phyloP scores from a whole-genome alignment of 306 rosid genomes.

The Acmispon strigosus region DNA sequence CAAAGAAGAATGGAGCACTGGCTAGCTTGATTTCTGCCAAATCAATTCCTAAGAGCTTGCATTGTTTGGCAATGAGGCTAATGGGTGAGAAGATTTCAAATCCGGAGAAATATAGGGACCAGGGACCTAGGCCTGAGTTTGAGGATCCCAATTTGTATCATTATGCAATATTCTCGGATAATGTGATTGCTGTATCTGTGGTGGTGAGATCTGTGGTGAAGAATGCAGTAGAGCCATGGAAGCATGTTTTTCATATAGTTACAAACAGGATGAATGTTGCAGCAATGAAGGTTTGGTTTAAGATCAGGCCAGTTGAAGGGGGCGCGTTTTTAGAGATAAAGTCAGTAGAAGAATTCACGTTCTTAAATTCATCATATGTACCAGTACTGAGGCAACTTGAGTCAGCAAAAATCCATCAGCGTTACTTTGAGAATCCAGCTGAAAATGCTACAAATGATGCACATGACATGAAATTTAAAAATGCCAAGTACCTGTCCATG shows the following conservation, averaged over 20 bases:
- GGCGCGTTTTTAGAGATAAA: constrained; percentile 85
- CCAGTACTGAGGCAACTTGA: constrained; percentile 72
- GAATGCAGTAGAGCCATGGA: constrained; percentile 90
- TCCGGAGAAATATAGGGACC: constrained; percentile 77
- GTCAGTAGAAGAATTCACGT: constrained; percentile 73
- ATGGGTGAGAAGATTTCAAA: constrained; percentile 81
- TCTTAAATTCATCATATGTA: constrained; percentile 81
- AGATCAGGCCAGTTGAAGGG: constrained; percentile 85
- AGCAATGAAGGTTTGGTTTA: constrained; percentile 98
- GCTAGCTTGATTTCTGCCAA: constrained; percentile 89
- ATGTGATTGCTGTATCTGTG: constrained; percentile 89
- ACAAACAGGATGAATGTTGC: constrained; percentile 95
- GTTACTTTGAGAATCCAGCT: constrained; percentile 44
- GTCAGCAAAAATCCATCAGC: constrained; percentile 46
- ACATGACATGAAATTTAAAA: constrained; percentile 39
- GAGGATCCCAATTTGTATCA: constrained; percentile 90
- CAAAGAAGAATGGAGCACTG: constrained; percentile 87
- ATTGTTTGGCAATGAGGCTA: constrained; percentile 94
- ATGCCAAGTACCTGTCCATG: constrained; percentile 59
- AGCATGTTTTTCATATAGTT: constrained; percentile 89
- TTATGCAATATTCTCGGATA: constrained; percentile 93
- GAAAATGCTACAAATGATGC: constrained; percentile 49
- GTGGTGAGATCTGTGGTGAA: constrained; percentile 88
- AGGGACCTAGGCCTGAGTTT: constrained; percentile 68
- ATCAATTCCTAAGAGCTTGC: constrained; percentile 92